Evolutionary conservation across 108 stramenopile genomes (phyloP).

Genomic region (Cylindrotheca fusiformis): DNA sequence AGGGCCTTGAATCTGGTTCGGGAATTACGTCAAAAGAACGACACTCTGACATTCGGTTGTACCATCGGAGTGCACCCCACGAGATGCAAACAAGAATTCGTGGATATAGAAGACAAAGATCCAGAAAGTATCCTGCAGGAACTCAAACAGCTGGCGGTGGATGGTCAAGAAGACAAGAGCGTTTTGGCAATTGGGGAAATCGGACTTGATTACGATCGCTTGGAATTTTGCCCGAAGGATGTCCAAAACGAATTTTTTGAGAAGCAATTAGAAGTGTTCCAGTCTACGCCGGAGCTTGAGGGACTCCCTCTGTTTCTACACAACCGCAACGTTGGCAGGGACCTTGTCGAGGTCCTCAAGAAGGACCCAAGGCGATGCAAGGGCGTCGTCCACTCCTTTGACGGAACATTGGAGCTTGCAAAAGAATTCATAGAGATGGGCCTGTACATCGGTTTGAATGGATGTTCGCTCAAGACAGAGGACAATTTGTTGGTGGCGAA

Average conservation of each 20-base stretch:
- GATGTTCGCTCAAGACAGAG: constrained; percentile 91
- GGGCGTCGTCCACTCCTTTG: constrained; percentile 91
- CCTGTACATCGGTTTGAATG: constrained; percentile 94
- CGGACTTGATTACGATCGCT: constrained; percentile 95
- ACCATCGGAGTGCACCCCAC: constrained; percentile 97
- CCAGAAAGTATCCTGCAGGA: constrained; percentile 32
- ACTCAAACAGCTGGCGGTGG: constrained; percentile 42
- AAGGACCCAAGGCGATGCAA: constrained; percentile 41
- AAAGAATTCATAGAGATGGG: constrained; percentile 71
- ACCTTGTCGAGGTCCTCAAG: constrained; percentile 67
- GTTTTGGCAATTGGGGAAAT: constrained; percentile 95
- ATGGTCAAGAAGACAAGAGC: constrained; percentile 45
- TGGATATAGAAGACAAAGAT: constrained; percentile 20
- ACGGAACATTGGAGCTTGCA: constrained; percentile 84
- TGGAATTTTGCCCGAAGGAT: constrained; percentile 86
- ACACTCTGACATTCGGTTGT: constrained; percentile 42
- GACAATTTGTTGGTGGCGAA: constrained; percentile 80
- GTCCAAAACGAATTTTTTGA: constrained; percentile 78
- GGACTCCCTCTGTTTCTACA: constrained; percentile 91
- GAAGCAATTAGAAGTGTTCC: constrained; percentile 70
- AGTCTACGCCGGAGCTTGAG: constrained; percentile 25
- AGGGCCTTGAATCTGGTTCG: constrained; percentile 31
- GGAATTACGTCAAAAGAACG: constrained; percentile 17
- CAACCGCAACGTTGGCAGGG: constrained; percentile 83
- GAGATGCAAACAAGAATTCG: constrained; percentile 81